Percentiles rank a stretch among this genome's conserved stretches.
Conservation (phyloP, 768 basidiomycete genomes). For the Dacryopinax spathularia region DNA sequence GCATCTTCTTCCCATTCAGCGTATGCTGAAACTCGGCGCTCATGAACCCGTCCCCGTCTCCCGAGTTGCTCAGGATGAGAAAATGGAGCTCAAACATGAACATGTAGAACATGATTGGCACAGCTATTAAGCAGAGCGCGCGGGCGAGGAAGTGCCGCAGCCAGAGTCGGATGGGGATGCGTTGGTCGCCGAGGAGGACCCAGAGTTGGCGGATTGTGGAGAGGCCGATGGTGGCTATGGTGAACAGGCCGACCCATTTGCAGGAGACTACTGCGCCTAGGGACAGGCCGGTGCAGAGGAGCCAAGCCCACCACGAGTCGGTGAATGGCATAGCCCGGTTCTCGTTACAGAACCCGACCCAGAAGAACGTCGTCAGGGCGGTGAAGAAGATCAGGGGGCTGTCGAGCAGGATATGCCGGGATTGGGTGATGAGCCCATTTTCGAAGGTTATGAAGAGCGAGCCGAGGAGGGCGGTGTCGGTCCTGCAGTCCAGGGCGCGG, state of each 20-base stretch:
- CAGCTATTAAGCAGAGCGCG: slow-evolving; percentile 71
- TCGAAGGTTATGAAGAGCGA: slow-evolving; percentile 90
- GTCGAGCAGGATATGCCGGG: slow-evolving; percentile 91
- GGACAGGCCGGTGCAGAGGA: slow-evolving; percentile 68
- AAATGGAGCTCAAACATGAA: slow-evolving; percentile 94
- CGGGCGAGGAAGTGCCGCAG: slow-evolving; percentile 76
- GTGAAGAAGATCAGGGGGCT: slow-evolving; percentile 98
- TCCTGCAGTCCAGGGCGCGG: slow-evolving; percentile 80
- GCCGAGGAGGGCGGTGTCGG: slow-evolving; percentile 81
- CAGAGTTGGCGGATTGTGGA: slow-evolving; percentile 79
- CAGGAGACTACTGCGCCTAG: slow-evolving; percentile 87
- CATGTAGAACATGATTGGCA: slow-evolving; percentile 89
- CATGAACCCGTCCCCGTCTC: slow-evolving; percentile 99
- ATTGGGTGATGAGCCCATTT: slow-evolving; percentile 90
- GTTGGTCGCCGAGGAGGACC: slow-evolving; percentile 74
- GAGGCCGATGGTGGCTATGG: slow-evolving; percentile 83
- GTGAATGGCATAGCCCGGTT: slow-evolving; percentile 64
- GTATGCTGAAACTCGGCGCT: slow-evolving; percentile 98
- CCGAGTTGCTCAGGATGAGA: slow-evolving; percentile 69
- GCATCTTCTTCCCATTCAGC: slow-evolving; percentile 74
- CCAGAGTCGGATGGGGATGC: slow-evolving; percentile 61
- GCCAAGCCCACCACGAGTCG: slow-evolving; percentile 83
- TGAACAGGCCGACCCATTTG: slow-evolving; percentile 98
- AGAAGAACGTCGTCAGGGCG: slow-evolving; percentile 71
- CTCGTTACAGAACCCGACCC: slow-evolving; percentile 84